These are phyloP conservation scores for Podospora fimiseda DNA, from an alignment of 495 filamentous ascomycete species.

Conservation along the genomic window DNA sequence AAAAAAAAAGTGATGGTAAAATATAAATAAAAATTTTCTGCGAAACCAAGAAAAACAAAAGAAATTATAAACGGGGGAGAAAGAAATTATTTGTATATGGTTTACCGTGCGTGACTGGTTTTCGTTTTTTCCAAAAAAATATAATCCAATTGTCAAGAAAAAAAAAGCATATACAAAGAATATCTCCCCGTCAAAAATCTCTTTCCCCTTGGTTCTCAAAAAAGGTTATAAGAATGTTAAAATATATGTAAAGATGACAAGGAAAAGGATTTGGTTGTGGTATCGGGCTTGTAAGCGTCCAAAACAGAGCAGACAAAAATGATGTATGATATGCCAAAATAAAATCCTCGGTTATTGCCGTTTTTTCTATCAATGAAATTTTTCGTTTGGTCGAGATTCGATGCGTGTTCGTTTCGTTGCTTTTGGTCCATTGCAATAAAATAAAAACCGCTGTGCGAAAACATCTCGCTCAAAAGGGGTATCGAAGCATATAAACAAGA, in stretches of 20 bases:
- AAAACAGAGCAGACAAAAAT: not conserved
- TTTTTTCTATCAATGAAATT: not conserved
- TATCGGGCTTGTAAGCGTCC: not conserved
- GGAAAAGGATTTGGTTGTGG: not conserved
- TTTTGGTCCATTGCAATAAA: slow-evolving; percentile 5
- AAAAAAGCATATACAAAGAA: not conserved
- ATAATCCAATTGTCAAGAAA: too few relatives aligned
- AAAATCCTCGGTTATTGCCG: not conserved
- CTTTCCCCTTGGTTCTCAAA: not conserved
- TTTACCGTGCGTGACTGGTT: too few relatives aligned
- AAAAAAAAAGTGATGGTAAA: not conserved
- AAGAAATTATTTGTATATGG: too few relatives aligned
- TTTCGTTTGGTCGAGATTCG: too few relatives aligned
- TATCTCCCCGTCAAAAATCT: not conserved
- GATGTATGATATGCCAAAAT: not conserved
- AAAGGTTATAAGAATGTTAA: not conserved
- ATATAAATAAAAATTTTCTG: not conserved
- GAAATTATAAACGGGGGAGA: not conserved
- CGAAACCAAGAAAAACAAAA: not conserved
- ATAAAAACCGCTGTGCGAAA: not conserved
- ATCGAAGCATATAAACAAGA: slow-evolving; percentile 42
- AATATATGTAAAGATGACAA: not conserved
- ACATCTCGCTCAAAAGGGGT: slow-evolving; percentile 34
- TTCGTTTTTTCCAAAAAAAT: too few relatives aligned
- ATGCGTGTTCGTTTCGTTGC: not conserved